Percentiles rank a stretch among this genome's conserved stretches.
These are phyloP conservation scores for Ustilago nuda DNA, from an alignment of 1,284 basidiomycete species.

Conservation along the genomic window DNA sequence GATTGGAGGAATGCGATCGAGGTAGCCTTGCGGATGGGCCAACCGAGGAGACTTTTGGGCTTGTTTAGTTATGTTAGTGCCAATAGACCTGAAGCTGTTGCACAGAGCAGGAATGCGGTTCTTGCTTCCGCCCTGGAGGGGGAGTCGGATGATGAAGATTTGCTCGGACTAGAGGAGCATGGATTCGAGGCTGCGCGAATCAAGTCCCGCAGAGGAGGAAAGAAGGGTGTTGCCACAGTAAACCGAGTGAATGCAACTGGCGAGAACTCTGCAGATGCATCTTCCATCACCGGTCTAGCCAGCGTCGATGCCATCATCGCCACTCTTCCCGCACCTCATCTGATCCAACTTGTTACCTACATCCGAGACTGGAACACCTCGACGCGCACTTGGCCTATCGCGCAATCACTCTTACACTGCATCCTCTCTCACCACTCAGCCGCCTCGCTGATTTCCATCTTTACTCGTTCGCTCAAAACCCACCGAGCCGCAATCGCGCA, in stretches of 20 bases:
- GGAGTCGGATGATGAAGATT: conserved; percentile 16
- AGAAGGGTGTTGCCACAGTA: not conserved
- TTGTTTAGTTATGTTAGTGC: conserved; percentile 75
- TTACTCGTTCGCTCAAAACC: conserved; percentile 68
- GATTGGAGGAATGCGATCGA: conserved; percentile 92
- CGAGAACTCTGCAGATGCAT: conserved; percentile 2
- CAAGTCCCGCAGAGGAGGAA: not conserved
- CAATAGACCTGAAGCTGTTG: conserved; percentile 35
- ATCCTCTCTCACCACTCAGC: conserved; percentile 81
- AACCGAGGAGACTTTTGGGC: conserved; percentile 85
- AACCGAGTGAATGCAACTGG: not conserved
- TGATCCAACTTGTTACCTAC: conserved; percentile 84
- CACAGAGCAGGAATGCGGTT: not conserved
- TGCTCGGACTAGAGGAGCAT: not conserved
- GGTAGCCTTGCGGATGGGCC: conserved; percentile 89
- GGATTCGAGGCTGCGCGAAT: not conserved
- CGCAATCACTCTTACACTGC: conserved; percentile 86
- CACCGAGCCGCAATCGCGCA: conserved; percentile 19
- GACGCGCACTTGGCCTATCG: conserved; percentile 84
- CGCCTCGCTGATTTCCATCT: conserved; percentile 80
- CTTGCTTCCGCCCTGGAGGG: conserved; percentile 6
- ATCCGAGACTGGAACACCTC: conserved; percentile 94
- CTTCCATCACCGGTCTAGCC: conserved; percentile 59
- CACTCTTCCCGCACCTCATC: conserved; percentile 78
- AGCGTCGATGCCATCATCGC: conserved; percentile 75